Evolutionary conservation across 1,284 basidiomycete genomes (phyloP), one percentile per base, ranked within the genome.

Genomic region (Sporisorium sorghi): DNA sequence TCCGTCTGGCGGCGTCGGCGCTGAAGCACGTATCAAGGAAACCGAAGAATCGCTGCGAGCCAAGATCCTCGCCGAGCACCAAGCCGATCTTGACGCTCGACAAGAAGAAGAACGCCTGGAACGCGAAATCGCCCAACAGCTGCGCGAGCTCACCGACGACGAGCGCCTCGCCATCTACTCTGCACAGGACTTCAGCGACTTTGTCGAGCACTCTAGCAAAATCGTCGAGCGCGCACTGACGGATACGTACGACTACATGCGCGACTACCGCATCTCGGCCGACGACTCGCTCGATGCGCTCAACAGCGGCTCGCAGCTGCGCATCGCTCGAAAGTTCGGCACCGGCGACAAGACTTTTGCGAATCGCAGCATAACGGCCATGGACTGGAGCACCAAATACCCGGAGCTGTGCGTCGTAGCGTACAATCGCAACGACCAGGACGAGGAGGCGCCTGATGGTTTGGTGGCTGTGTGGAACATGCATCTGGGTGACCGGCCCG

Each of bases 381-480:
- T 98, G 15, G 97, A 98, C 83, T 99, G 97, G 97, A 97, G 94
- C 54, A 92, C 93, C 1, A 96, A 97, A 93, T 97, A 94, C 79
- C 95, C 95, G 9, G 97, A 99, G 86, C 89, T 99, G 24, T 92
- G 90, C 66, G 93, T 93, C 10, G 94, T 94, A 0, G 92, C 94
- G 5, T 99, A 99, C 84, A 99, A 97, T 87, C 96, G 97, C 86
- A 97, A 96, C 77, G 94, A 96, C 73, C 94, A 97, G 82, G 69
- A 71, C n/a, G 57, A 72, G 35, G 69, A 73, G 46, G 66, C 67
- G 7, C 94, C 96, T 0, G 95, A 98, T 78, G 97, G 97, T 3
- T 90, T 99, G 52, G 97, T 97, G 11, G 92, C 93, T 1, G 92
- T 99, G 4, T 99, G 97, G 97, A 99, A 99, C 84, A 86, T 96